phyloP scores from a whole-genome alignment of 164 flowering plant species.

The Piper betle region DNA sequence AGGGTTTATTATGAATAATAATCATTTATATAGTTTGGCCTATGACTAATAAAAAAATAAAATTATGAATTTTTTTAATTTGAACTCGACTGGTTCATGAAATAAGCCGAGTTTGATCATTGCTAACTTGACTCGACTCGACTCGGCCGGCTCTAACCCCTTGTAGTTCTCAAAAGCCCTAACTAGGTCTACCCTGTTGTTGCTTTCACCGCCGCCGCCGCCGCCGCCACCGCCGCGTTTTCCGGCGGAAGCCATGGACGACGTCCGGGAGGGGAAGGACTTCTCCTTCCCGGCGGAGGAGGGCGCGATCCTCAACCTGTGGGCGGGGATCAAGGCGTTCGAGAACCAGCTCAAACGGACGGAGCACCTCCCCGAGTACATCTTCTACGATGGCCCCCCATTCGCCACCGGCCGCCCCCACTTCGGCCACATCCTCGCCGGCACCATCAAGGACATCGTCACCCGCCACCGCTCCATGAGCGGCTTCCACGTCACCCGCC shows the following conservation, averaged over 20 bases:
- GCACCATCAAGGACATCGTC: constrained; percentile 93
- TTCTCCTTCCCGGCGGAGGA: constrained; percentile 74
- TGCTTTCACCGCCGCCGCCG: too few species aligned
- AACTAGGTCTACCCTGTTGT: too few species aligned
- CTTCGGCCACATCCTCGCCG: constrained; percentile 94
- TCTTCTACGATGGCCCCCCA: constrained; percentile 99
- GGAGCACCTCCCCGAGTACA: constrained; percentile 50
- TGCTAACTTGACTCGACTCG: too few species aligned
- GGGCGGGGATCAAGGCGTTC: constrained; percentile 70
- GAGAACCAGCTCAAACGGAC: constrained; percentile 58
- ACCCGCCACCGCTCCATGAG: constrained; percentile 76
- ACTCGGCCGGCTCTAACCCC: too few species aligned
- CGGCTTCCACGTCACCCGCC: constrained; percentile 87
- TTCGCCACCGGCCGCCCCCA: constrained; percentile 98
- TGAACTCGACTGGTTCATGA: too few species aligned
- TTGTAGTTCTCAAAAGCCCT: too few species aligned
- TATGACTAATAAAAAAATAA: too few species aligned
- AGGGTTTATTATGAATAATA: too few species aligned
- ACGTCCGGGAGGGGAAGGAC: constrained; percentile 78
- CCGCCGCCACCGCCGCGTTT: too few species aligned
- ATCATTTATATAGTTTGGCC: too few species aligned
- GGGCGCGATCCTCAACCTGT: constrained; percentile 36
- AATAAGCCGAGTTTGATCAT: too few species aligned
- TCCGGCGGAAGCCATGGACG: constrained; percentile 39
- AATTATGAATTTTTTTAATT: too few species aligned